Conservation (phyloP, 2,329 filamentous ascomycete species). For the Mollisiaceae sp. region DNA sequence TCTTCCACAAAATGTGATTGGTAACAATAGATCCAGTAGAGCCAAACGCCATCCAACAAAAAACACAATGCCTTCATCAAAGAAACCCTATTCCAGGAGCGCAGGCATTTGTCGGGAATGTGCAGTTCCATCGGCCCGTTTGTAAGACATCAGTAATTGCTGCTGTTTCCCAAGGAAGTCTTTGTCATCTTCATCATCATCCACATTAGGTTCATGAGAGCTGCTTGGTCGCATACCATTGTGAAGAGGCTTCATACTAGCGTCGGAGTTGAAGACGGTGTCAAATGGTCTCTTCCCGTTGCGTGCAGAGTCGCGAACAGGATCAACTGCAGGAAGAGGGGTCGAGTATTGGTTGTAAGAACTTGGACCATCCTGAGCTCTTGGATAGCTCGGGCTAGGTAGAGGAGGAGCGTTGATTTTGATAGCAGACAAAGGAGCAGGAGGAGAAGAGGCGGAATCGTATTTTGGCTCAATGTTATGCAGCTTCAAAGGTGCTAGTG, state of each 20-base stretch:
- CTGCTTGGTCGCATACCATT: slow-evolving; percentile 50
- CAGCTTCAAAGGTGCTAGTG: slow-evolving; percentile 28
- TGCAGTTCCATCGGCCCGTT: slow-evolving; percentile 43
- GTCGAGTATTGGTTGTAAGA: slow-evolving; percentile 32
- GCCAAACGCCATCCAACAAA: slow-evolving; percentile 15
- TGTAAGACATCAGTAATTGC: slow-evolving; percentile 34
- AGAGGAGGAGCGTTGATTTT: slow-evolving; percentile 27
- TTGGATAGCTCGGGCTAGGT: slow-evolving; percentile 28
- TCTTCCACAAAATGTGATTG: slow-evolving; percentile 17
- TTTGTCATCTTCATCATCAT: slow-evolving; percentile 31
- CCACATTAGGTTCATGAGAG: slow-evolving; percentile 30
- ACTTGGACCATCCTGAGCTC: slow-evolving; percentile 26
- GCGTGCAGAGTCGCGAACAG: slow-evolving; percentile 29
- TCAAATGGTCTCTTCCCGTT: slow-evolving; percentile 38
- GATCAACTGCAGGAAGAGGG: slow-evolving; percentile 22
- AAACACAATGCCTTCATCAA: not conserved
- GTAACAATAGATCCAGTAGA: slow-evolving; percentile 21
- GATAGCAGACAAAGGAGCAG: slow-evolving; percentile 28
- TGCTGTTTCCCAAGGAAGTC: slow-evolving; percentile 7
- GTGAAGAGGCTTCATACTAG: slow-evolving; percentile 44
- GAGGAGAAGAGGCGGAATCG: slow-evolving; percentile 35
- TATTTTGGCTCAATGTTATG: slow-evolving; percentile 27
- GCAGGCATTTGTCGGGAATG: slow-evolving; percentile 43
- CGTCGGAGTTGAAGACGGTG: slow-evolving; percentile 35
- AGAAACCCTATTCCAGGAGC: not conserved